phyloP scores from a whole-genome alignment of 352 stramenopile genomes.

The Phytophthora capsici region DNA sequence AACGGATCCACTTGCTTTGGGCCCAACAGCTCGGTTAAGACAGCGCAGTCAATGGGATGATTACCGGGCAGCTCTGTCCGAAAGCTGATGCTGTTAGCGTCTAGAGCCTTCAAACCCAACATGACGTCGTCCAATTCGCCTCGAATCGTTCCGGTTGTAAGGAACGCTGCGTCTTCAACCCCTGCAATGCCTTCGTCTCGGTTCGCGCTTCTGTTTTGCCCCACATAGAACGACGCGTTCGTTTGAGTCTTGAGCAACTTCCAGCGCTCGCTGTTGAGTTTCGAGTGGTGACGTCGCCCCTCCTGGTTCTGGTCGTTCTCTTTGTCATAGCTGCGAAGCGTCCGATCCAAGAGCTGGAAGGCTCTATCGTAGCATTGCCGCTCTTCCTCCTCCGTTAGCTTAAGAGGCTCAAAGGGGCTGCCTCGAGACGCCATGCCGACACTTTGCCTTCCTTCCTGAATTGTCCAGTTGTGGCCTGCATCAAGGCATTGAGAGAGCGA shows the following conservation, averaged over 20 bases:
- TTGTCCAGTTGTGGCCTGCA: constrained; percentile 16
- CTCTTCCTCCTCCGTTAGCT: constrained; percentile 18
- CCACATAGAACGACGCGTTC: constrained; percentile 30
- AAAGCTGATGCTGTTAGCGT: constrained; percentile 20
- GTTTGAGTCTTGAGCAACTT: constrained; percentile 34
- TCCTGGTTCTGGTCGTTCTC: neutral
- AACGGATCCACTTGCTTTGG: constrained; percentile 43
- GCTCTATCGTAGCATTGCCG: constrained; percentile 26
- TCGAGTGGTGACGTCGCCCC: constrained; percentile 21
- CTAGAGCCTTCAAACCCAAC: constrained; percentile 26
- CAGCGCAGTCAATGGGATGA: constrained; percentile 9
- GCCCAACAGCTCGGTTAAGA: constrained; percentile 33
- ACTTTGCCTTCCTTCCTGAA: neutral
- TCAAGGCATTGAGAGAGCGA: constrained; percentile 10
- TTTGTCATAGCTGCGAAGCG: constrained; percentile 38
- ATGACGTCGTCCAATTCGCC: constrained; percentile 36
- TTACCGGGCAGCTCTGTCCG: constrained; percentile 29
- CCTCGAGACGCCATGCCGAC: constrained; percentile 8
- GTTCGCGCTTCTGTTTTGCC: constrained; percentile 2
- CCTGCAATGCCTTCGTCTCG: constrained; percentile 9
- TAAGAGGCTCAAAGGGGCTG: constrained; percentile 11
- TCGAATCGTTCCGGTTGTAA: constrained; percentile 28
- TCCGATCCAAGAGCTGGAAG: constrained; percentile 34
- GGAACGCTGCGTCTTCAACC: constrained; percentile 24
- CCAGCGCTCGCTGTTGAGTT: constrained; percentile 27